These are phyloP conservation scores for Jimgerdemannia lactiflua DNA, from an alignment of 192 early-diverging fungal species.

Conservation along the genomic window DNA sequence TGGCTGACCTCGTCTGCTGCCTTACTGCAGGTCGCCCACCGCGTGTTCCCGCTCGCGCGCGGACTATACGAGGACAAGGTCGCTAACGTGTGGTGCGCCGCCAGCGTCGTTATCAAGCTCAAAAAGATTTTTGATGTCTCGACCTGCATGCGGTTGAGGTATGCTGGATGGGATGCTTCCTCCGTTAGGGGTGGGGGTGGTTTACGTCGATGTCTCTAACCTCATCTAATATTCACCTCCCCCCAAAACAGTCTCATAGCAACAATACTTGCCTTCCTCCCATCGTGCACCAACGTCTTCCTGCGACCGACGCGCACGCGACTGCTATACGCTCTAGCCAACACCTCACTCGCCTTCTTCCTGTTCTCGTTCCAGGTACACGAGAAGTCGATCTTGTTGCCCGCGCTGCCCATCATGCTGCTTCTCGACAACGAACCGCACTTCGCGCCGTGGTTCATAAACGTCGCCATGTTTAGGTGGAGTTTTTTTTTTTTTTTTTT, in stretches of 20 bases:
- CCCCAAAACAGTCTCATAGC: slow-evolving; percentile 46
- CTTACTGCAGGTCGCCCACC: slow-evolving; percentile 70
- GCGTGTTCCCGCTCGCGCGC: slow-evolving; percentile 91
- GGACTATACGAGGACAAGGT: slow-evolving; percentile 99
- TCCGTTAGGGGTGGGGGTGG: background rate
- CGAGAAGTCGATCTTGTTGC: slow-evolving; percentile 94
- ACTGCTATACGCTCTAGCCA: slow-evolving; percentile 72
- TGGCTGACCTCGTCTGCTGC: slow-evolving; percentile 62
- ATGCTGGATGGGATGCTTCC: background rate
- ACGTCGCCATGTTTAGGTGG: slow-evolving; percentile 77
- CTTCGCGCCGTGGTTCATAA: slow-evolving; percentile 65
- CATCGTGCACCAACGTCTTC: slow-evolving; percentile 68
- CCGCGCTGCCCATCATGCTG: slow-evolving; percentile 72
- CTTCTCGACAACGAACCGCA: slow-evolving; percentile 69
- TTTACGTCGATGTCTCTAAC: background rate
- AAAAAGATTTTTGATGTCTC: slow-evolving; percentile 61
- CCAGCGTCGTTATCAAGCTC: slow-evolving; percentile 83
- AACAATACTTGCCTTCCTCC: slow-evolving; percentile 71
- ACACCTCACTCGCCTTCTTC: slow-evolving; percentile 87
- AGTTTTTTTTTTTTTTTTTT: background rate
- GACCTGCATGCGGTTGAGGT: slow-evolving; percentile 69
- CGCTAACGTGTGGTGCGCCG: slow-evolving; percentile 95
- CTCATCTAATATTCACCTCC: background rate
- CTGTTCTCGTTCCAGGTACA: slow-evolving; percentile 98
- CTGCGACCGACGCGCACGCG: slow-evolving; percentile 43